These are phyloP conservation scores for Solanum hybrid DNA, from an alignment of 305 asterid genomes.

Conservation along the genomic window DNA sequence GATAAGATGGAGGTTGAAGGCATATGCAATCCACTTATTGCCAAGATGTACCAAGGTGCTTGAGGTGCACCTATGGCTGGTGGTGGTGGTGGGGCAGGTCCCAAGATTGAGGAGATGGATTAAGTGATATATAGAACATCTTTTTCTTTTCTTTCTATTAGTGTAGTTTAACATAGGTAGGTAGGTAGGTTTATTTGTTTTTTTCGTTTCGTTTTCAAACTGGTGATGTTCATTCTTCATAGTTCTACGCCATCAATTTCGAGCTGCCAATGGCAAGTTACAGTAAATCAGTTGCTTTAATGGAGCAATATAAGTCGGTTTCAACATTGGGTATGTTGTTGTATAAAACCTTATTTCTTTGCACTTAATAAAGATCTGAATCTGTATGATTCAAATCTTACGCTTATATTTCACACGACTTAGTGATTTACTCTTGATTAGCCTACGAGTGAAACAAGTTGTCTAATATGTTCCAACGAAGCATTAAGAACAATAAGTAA, in stretches of 20 bases:
- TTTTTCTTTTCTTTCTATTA: not conserved
- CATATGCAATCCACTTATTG: not conserved
- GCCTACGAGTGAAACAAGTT: not conserved
- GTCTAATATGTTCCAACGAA: not conserved
- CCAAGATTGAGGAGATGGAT: not conserved
- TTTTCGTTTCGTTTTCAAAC: not conserved
- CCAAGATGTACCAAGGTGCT: conserved; percentile 11
- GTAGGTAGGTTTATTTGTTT: not conserved
- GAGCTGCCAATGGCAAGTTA: not conserved
- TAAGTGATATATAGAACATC: not conserved
- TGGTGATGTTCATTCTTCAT: not conserved
- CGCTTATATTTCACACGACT: not conserved
- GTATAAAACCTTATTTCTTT: not conserved
- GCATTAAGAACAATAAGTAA: not conserved
- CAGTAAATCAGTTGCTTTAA: not conserved
- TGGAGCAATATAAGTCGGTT: not conserved
- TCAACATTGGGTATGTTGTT: not conserved
- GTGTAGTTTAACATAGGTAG: not conserved
- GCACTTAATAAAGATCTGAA: not conserved
- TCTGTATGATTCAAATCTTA: not conserved
- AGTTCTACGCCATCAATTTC: not conserved
- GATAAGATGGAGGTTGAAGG: conserved; percentile 16
- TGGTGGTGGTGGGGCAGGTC: not conserved
- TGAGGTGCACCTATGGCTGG: not conserved
- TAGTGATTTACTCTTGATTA: not conserved